These are phyloP conservation scores for Salmacisia buchloeana DNA, from an alignment of 1,284 basidiomycete genomes.

Conservation along the genomic window DNA sequence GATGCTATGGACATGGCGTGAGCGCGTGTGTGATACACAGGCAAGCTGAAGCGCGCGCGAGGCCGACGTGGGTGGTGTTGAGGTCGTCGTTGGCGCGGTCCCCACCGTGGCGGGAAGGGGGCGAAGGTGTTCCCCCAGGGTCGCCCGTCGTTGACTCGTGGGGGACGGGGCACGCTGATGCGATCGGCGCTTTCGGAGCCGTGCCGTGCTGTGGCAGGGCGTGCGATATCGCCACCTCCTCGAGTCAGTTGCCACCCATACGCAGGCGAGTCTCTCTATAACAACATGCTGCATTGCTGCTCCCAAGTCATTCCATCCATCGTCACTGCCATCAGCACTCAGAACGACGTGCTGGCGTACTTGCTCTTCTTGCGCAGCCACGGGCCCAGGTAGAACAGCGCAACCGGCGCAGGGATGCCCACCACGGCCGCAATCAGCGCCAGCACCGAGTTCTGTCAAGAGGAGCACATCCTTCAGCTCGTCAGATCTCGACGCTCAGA, in stretches of 20 bases:
- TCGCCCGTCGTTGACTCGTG: no score
- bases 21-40: not conserved
- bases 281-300: not conserved
- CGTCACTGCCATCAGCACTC: not conserved
- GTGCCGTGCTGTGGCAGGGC: no score
- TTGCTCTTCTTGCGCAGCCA: slow-evolving; percentile 28
- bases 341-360: slow-evolving; percentile 22
- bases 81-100: no score
- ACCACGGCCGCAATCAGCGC: slow-evolving; percentile 38
- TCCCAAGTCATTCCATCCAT: not conserved
- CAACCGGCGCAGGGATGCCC: slow-evolving; percentile 42
- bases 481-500: not conserved
- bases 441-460: slow-evolving; percentile 31
- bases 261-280: no score
- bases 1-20: not conserved
- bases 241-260: no score
- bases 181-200: no score
- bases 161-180: no score
- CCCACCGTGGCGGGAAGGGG: no score
- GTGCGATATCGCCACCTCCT: no score
- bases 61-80: no score
- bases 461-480: not conserved
- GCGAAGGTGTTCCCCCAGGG: no score
- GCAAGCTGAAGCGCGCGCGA: no score
- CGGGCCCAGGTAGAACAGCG: slow-evolving; percentile 34